phyloP scores from a whole-genome alignment of 2,329 filamentous ascomycete species.

The Westerdykella sp. region DNA sequence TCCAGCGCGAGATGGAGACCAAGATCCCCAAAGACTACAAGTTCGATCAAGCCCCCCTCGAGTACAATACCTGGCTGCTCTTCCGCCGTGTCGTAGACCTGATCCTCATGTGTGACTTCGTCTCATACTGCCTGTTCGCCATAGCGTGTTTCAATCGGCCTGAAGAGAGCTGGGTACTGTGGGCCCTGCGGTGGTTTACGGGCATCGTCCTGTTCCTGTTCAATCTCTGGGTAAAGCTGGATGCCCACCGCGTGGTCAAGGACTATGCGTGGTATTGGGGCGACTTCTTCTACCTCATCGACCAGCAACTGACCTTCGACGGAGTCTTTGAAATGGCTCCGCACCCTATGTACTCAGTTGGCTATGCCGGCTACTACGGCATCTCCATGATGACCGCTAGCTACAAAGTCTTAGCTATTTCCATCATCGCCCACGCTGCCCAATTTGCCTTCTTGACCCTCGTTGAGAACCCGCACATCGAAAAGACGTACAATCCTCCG shows the following conservation, averaged over 20 bases:
- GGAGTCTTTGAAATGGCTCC: constrained; percentile 99
- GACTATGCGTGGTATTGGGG: constrained; percentile 99
- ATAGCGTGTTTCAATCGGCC: constrained; percentile 78
- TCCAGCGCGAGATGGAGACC: constrained; percentile 86
- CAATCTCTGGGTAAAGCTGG: constrained; percentile 97
- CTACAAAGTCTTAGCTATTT: constrained; percentile 96
- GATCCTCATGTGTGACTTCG: constrained; percentile 98
- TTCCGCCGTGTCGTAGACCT: constrained; percentile 94
- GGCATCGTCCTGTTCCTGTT: constrained; percentile 79
- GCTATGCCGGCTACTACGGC: constrained; percentile 95
- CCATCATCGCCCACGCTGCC: constrained; percentile 85
- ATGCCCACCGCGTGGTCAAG: constrained; percentile 95
- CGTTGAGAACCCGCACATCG: constrained; percentile 96
- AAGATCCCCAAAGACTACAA: constrained; percentile 93
- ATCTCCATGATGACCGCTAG: constrained; percentile 98
- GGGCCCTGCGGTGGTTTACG: constrained; percentile 66
- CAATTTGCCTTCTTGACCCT: constrained; percentile 89
- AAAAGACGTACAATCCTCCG: constrained; percentile 93
- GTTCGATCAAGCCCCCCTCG: constrained; percentile 85
- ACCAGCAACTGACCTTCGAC: constrained; percentile 96
- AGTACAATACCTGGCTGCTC: constrained; percentile 98
- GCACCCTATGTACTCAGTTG: constrained; percentile 98
- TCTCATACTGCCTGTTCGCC: constrained; percentile 93
- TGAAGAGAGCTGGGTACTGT: constrained; percentile 64
- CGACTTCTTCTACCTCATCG: constrained; percentile 97